Evolutionary conservation across 1,139 yeast species (phyloP), one percentile per base, ranked within the genome.

Genomic region (Spathaspora sp.): DNA sequence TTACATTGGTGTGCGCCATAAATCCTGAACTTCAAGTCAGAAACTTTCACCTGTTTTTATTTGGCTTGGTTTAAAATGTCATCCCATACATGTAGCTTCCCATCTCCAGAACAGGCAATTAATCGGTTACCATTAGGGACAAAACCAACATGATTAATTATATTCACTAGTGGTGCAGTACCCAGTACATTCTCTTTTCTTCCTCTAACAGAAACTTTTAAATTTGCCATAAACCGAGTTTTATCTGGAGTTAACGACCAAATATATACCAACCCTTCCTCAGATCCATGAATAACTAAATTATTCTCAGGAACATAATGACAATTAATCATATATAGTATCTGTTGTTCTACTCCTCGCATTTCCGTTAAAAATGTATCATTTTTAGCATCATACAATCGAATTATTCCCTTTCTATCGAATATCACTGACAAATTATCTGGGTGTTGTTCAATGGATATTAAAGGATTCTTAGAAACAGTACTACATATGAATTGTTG

Each of bases 11-110:
- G 13, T 18, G 16, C 26, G 8, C 6, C 9, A 25, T 25, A 25
- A 9, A 25, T 10, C 31, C 11, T 5, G 13, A 27, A 13, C 13
- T 27, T 10, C 13, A 4, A 10, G 2, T 4, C 31, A 10, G 31
- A 11, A 5, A 27, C 7, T 27, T 8, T 27, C 27, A 27, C 13
- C 11, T 27, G 11, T 11, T 11, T 10, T 27, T 27, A 11, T 6
- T 20, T 20, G 6, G 23, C 7, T 20, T 25, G 27, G 10, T 18
- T 27, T 24, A 57, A 38, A 4, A 56, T 51, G 39, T 54, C 55
- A n/a, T 62, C 57, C 68, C 67, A 63, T 11, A 60, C 39, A 44
- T 61, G 58, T 13, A 64, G 27, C 15, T 25, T 39, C 6, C 67
- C 68, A 39, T 54, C 51, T 1, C 61, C 65, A 38, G 60, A 52